These are phyloP conservation scores for Xylariaceae sp. DNA, from an alignment of 2,329 filamentous ascomycete species.

Conservation along the genomic window DNA sequence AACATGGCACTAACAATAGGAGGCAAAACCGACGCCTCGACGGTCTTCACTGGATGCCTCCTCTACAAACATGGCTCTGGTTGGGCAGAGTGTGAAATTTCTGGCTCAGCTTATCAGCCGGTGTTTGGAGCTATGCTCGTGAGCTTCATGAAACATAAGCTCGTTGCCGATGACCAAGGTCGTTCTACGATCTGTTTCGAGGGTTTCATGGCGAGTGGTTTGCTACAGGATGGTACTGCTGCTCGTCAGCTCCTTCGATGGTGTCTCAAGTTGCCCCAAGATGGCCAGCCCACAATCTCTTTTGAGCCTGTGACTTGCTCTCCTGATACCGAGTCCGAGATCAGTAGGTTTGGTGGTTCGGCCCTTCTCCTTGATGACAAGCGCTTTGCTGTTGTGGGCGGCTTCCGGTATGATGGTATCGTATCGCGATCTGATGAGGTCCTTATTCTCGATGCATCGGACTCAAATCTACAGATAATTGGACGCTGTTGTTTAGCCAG, in stretches of 20 bases:
- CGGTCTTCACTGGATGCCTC: conserved; percentile 47
- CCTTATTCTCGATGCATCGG: conserved; percentile 35
- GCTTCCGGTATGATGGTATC: conserved; percentile 39
- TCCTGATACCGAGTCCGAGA: conserved; percentile 8
- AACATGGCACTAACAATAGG: conserved; percentile 54
- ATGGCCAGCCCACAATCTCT: conserved; percentile 30
- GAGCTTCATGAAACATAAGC: conserved; percentile 27
- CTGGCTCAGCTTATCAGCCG: conserved; percentile 32
- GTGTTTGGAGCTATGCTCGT: conserved; percentile 43
- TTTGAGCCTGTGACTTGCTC: conserved; percentile 23
- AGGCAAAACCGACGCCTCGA: conserved; percentile 50
- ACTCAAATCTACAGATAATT: conserved; percentile 28
- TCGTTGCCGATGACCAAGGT: conserved; percentile 14
- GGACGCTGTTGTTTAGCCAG: conserved; percentile 14
- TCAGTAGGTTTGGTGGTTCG: conserved; percentile 42
- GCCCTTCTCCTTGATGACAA: conserved; percentile 28
- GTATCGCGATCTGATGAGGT: conserved; percentile 50
- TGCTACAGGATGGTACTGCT: conserved; percentile 59
- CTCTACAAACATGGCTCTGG: conserved; percentile 46
- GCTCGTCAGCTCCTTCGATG: conserved; percentile 60
- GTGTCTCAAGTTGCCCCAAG: conserved; percentile 38
- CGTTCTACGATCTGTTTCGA: conserved; percentile 32
- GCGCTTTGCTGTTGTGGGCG: conserved; percentile 39
- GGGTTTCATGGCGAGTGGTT: conserved; percentile 69
- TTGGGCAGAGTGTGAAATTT: conserved; percentile 42